These are phyloP conservation scores for Phytophthora citricola DNA, from an alignment of 352 stramenopile genomes.

Conservation along the genomic window DNA sequence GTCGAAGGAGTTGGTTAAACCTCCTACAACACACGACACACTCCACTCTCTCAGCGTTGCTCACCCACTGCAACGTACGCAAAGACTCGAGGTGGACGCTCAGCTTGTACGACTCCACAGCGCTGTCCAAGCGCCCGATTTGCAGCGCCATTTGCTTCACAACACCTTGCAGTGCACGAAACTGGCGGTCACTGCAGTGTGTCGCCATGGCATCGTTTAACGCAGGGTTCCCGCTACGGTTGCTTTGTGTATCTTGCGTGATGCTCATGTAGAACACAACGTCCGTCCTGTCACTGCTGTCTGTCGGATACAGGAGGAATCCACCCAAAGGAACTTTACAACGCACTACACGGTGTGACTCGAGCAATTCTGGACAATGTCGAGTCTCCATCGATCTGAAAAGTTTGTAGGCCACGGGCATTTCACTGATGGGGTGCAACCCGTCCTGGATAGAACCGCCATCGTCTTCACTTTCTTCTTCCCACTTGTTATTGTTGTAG, in stretches of 20 bases:
- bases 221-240: constrained; percentile 3
- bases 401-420: constrained; percentile 76
- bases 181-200: constrained; percentile 60
- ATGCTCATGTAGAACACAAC: constrained; percentile 85
- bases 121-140: constrained; percentile 60
- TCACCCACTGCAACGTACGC: constrained; percentile 58
- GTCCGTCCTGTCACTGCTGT: constrained; percentile 62
- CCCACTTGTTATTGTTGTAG: constrained; percentile 51
- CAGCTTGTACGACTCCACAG: constrained; percentile 69
- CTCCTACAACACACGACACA: constrained; percentile 70
- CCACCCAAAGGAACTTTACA: constrained; percentile 66
- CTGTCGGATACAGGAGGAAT: constrained; percentile 74
- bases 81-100: constrained; percentile 65
- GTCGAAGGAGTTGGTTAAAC: constrained; percentile 72
- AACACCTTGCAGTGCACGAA: constrained; percentile 64
- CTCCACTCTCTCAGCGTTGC: constrained; percentile 57
- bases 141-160: constrained; percentile 63
- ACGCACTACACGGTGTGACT: constrained; percentile 69
- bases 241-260: constrained; percentile 20
- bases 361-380: constrained; percentile 67
- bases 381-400: constrained; percentile 71
- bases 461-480: constrained; percentile 26
- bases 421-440: constrained; percentile 28
- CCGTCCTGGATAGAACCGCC: constrained; percentile 8
- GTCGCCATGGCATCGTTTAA: constrained; percentile 20